Evolutionary conservation across 225 moss, liverwort and hornwort genomes (phyloP).

Genomic region (Polytrichum formosum): DNA sequence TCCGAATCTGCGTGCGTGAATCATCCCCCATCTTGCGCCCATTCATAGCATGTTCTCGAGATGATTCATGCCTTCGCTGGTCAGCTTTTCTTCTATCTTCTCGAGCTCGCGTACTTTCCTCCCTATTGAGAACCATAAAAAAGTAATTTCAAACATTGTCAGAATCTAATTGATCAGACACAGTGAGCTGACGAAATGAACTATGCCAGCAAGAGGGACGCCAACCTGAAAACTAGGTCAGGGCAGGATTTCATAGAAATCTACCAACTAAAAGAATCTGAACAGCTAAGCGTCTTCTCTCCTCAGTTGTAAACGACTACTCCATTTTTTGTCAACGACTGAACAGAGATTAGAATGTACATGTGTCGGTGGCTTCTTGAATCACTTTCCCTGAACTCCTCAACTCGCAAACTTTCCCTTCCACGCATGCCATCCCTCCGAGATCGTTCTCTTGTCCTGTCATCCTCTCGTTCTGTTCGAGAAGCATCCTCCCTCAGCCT

Average conservation of each 20-base stretch:
- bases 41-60: conserved; percentile 52
- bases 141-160: background rate
- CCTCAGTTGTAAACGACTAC: too few relatives aligned
- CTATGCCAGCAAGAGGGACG: too few relatives aligned
- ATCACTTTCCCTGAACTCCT: conserved; percentile 63
- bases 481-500: conserved; percentile 49
- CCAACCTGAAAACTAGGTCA: too few relatives aligned
- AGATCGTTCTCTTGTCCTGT: conserved; percentile 43
- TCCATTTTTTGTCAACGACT: too few relatives aligned
- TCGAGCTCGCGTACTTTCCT: conserved; percentile 60
- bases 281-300: too few relatives aligned
- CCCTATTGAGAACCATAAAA: conserved; percentile 31
- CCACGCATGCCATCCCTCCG: conserved; percentile 39
- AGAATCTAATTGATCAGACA: too few relatives aligned
- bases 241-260: too few relatives aligned
- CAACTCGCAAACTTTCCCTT: conserved; percentile 53
- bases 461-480: conserved; percentile 71
- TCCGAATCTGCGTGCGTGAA: conserved; percentile 65
- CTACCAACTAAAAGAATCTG: too few relatives aligned
- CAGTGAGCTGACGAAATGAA: too few relatives aligned
- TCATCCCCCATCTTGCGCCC: conserved; percentile 67
- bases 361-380: conserved; percentile 54
- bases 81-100: conserved; percentile 81
- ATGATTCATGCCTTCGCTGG: conserved; percentile 61
- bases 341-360: conserved; percentile 21